These are phyloP conservation scores for Oleoguttula mirabilis DNA, from an alignment of 495 filamentous ascomycete species.

Conservation along the genomic window DNA sequence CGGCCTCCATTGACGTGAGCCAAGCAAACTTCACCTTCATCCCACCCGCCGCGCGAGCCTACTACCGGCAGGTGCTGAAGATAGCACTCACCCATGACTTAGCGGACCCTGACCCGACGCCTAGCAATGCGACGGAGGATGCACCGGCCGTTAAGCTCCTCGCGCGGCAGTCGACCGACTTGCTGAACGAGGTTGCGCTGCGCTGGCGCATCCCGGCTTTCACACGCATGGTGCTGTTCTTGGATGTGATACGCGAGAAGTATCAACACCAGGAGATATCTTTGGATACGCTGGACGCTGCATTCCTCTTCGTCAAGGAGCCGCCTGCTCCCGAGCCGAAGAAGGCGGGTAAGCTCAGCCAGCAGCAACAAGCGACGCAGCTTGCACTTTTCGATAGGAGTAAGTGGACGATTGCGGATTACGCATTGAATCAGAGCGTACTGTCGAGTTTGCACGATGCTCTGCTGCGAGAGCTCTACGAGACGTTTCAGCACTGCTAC, in stretches of 20 bases:
- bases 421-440: conserved; percentile 59
- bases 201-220: conserved; percentile 86
- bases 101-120: conserved; percentile 43
- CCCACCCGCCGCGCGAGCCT: conserved; percentile 68
- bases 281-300: conserved; percentile 66
- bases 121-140: conserved; percentile 41
- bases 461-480: conserved; percentile 77
- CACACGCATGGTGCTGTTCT: conserved; percentile 64
- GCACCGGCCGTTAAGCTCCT: conserved; percentile 51
- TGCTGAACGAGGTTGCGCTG: conserved; percentile 72
- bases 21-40: conserved; percentile 61
- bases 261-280: conserved; percentile 77
- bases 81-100: conserved; percentile 62
- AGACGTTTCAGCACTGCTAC: conserved; percentile 74
- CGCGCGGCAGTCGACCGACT: conserved; percentile 67
- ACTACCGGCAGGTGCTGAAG: conserved; percentile 65
- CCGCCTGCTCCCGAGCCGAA: conserved; percentile 39
- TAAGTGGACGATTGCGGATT: conserved; percentile 74
- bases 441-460: conserved; percentile 67
- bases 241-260: conserved; percentile 75
- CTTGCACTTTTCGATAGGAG: conserved; percentile 43
- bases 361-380: conserved; percentile 33
- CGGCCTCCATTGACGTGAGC: conserved; percentile 38
- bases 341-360: conserved; percentile 42
- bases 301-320: conserved; percentile 71